Conservation (phyloP, 1,284 basidiomycete genomes). For the Ganoderma meredithae region DNA sequence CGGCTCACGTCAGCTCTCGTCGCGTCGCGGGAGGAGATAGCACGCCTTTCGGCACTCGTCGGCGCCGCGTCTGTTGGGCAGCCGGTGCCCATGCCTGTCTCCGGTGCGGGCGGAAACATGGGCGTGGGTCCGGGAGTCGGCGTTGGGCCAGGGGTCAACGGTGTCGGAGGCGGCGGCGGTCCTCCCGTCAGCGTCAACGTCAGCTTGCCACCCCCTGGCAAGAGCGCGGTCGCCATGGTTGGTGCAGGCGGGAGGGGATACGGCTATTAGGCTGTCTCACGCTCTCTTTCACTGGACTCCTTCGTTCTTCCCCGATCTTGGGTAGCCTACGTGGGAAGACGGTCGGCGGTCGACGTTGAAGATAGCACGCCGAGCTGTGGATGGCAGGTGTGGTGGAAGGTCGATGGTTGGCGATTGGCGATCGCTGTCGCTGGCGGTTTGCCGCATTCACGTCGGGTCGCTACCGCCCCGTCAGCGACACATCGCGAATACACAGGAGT, state of each 20-base stretch:
- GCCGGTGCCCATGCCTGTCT: conserved; percentile 35
- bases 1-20: conserved; percentile 83
- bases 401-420: conserved; percentile 5
- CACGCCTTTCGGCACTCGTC: conserved; percentile 76
- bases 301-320: conserved; percentile 36
- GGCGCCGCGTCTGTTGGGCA: conserved; percentile 62
- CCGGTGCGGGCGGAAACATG: conserved; percentile 22
- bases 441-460: conserved; percentile 25
- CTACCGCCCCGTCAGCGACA: background rate
- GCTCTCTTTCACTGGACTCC: conserved; percentile 56
- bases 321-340: conserved; percentile 5
- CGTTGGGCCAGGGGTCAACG: conserved; percentile 40
- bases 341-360: background rate
- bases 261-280: conserved; percentile 31
- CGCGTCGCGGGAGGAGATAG: conserved; percentile 80
- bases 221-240: conserved; percentile 39
- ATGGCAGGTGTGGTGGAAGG: conserved; percentile 5
- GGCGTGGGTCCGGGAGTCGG: conserved; percentile 28
- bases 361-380: conserved; percentile 22
- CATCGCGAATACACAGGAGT: background rate
- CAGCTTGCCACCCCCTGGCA: conserved; percentile 43
- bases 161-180: conserved; percentile 30
- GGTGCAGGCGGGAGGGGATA: conserved; percentile 41
- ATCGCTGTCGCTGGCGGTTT: background rate
- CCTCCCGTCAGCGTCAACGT: conserved; percentile 56